Percentiles rank a stretch among this genome's conserved stretches.
Conservation (phyloP, 1,284 basidiomycete genomes). For the Hemileia vastatrix region DNA sequence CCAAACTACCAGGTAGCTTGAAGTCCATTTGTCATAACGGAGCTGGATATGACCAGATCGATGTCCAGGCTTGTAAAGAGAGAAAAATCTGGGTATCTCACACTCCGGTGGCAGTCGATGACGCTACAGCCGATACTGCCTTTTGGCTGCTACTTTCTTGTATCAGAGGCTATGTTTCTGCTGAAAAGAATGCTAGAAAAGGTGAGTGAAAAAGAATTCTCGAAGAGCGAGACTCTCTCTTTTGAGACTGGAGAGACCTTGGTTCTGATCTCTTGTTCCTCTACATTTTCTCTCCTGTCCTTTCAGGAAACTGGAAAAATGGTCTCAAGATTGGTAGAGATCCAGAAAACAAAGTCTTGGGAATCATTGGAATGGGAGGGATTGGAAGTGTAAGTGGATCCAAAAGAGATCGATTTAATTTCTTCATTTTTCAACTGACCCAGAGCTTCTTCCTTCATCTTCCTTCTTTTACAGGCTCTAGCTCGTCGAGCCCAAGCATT, state of each 20-base stretch:
- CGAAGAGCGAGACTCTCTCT: too few relatives aligned
- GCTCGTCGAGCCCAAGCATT: slow-evolving; percentile 49
- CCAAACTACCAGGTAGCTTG: slow-evolving; percentile 56
- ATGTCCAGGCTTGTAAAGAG: slow-evolving; percentile 16
- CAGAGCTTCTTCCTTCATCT: not conserved
- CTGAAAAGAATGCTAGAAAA: slow-evolving; percentile 58
- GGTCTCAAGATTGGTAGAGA: slow-evolving; percentile 53
- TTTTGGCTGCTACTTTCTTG: slow-evolving; percentile 73
- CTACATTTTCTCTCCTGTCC: too few relatives aligned
- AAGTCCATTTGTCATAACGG: slow-evolving; percentile 85
- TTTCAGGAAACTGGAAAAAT: slow-evolving; percentile 47
- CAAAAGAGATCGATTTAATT: slow-evolving; percentile 1
- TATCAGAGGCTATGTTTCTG: slow-evolving; percentile 64
- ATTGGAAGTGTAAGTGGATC: slow-evolving; percentile 53
- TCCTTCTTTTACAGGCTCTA: slow-evolving; percentile 30
- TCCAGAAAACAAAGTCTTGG: slow-evolving; percentile 65
- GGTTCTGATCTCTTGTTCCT: too few relatives aligned
- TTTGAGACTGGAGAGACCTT: too few relatives aligned
- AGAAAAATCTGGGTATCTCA: slow-evolving; percentile 64
- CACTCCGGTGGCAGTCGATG: slow-evolving; percentile 81
- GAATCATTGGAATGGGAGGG: slow-evolving; percentile 79
- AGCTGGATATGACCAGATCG: slow-evolving; percentile 74
- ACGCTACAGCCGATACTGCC: slow-evolving; percentile 80
- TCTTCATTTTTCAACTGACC: not conserved
- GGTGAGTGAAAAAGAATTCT: too few relatives aligned